Base-by-base conservation (phyloP, 768 basidiomycete species). In the Tulasnella sp. region DNA sequence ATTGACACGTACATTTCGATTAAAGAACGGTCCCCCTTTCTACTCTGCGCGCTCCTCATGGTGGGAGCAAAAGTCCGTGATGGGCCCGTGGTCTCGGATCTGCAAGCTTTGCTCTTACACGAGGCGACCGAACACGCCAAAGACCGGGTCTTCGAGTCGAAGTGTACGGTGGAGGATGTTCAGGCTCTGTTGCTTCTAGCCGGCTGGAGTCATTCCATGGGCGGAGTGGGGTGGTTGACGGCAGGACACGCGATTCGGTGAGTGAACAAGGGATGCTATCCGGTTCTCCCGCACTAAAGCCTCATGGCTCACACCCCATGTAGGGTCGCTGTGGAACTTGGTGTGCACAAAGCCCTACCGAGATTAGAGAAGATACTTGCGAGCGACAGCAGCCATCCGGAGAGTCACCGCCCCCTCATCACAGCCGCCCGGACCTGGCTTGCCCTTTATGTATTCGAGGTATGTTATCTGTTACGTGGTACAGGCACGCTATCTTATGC, bases 221-320 rank as follows among this genome's bases (percentile, higher is more conserved):
- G 86, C 34, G 81, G 81, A 31, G 64, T 77, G 22, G 81, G 79
- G 16, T 86, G 87, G 87, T 77, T 87, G 44, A 86, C 85, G 3
- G 84, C 85, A 12, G 86, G 86, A 24, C 87, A 87, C 75, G 87
- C 86, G 28, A 87, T 87, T 11, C 83, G 87, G 54, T 85, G 86
- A 83, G 87, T 84, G n/a, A 28, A 37, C 64, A 69, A 31, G 64
- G 31, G 64, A 69, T 81, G 75, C 60, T 80, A 60, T n/a, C 31
- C 74, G 28, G 24, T 78, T 41, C 69, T 41, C 64, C 64, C 64
- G 64, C 64, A 69, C 64, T 69, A 69, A 69, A 69, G 64, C 64
- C 64, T 69, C 64, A 69, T 69, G 31, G 31, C 31, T 69, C 64
- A 69, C 64, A 69, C 64, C 64, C 3, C 16, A 4, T n/a, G n/a